Conservation (phyloP, 1,284 basidiomycete genomes). For the Baeospora myosura region DNA sequence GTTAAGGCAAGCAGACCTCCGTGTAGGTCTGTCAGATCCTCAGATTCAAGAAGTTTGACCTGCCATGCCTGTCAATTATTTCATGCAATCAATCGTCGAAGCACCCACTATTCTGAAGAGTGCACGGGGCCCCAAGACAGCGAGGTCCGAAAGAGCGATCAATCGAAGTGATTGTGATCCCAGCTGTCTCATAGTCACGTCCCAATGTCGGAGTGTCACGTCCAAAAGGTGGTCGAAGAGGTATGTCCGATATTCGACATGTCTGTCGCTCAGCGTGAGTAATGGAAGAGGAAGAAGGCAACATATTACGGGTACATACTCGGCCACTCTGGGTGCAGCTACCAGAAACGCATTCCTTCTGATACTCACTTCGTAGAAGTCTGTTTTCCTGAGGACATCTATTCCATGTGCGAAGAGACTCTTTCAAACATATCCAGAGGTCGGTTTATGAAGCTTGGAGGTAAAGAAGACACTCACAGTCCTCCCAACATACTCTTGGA, state of each 20-base stretch:
- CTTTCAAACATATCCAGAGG: slow-evolving; percentile 33
- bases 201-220: slow-evolving; percentile 86
- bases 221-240: slow-evolving; percentile 73
- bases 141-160: slow-evolving; percentile 60
- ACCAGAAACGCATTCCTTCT: slow-evolving; percentile 77
- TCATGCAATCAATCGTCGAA: slow-evolving; percentile 6
- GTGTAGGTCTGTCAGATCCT: slow-evolving; percentile 72
- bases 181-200: slow-evolving; percentile 70
- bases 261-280: slow-evolving; percentile 31
- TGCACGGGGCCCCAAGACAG: slow-evolving; percentile 42
- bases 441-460: slow-evolving; percentile 2
- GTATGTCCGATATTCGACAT: slow-evolving; percentile 61
- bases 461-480: slow-evolving; percentile 50
- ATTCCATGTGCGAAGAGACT: slow-evolving; percentile 90
- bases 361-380: slow-evolving; percentile 91
- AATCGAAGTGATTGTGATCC: slow-evolving; percentile 73
- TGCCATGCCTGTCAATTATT: slow-evolving; percentile 22
- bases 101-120: slow-evolving; percentile 43
- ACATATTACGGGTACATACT: slow-evolving; percentile 40
- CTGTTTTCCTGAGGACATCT: slow-evolving; percentile 83
- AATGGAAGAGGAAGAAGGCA: slow-evolving; percentile 4
- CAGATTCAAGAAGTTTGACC: slow-evolving; percentile 52
- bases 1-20: slow-evolving; percentile 74
- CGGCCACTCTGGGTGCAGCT: slow-evolving; percentile 81
- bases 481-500: slow-evolving; percentile 94